Base-by-base conservation (phyloP, 176 grass and related monocot species). In the Ensete ventricosum region DNA sequence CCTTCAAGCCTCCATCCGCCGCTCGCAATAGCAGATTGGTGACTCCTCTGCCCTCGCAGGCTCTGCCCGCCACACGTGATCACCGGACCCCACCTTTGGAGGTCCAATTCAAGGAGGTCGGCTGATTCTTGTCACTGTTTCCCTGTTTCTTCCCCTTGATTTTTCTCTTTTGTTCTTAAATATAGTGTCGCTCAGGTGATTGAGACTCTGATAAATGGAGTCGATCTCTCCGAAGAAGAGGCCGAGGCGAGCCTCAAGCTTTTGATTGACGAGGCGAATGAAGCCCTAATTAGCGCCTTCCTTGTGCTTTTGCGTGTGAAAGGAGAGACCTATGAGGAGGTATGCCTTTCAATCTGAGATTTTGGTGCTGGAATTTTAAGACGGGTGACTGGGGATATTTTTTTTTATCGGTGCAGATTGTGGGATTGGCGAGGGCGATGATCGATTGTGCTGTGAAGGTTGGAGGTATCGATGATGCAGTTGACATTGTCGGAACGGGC, bases 281-380 rank as follows among this genome's bases (percentile, higher is more conserved):
- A 99, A 69, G 86, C 88, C 22, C 80, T 86, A 62, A 99, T 99
- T 69, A 84, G 90, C 58, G 88, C 95, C 72, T 99, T 99, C 80
- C 86, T 99, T 53, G 90, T 99, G 27, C 95, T 99, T 62, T 84
- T 99, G 73, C 80, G 95, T 34, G 88, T 86, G 79, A 99, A 99
- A 86, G 91, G 95, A 71, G 95, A 99, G 78, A 99, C 90, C 58
- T 99, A 82, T 73, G 88, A 99, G 50, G 91, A 99, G 93, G 93
- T 90, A 27, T 8, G 16, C 19, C 51, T 67, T 23, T 26, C 5
- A 9, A 50, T 51, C 24, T 51, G 54, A 12, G 54, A 64, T 59
- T 2, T 62, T 11, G 50, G 13, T 34, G 14, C 24, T 29, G n/a
- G 11, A 53, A 29, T 62, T 27, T 50, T 26, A 17, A 50, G 20